These are phyloP conservation scores for Primulina tabacum DNA, from an alignment of 257 asterid genomes.

Conservation along the genomic window DNA sequence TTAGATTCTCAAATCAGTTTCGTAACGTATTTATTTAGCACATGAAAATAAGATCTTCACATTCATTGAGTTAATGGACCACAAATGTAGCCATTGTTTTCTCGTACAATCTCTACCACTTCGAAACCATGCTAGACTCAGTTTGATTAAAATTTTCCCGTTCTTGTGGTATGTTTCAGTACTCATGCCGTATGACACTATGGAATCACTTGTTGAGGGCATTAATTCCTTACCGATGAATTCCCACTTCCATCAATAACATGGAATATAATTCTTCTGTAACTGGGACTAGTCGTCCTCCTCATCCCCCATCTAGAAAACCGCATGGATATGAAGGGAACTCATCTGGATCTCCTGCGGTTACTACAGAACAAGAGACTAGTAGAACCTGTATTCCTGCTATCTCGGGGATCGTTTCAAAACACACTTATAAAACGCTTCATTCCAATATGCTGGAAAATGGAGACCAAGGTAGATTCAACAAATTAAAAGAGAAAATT, in stretches of 20 bases:
- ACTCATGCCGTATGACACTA: conserved; percentile 37
- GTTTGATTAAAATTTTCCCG: conserved; percentile 23
- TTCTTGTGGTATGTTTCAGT: conserved; percentile 33
- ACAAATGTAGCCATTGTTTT: conserved; percentile 1
- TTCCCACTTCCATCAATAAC: conserved; percentile 33
- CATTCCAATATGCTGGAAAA: conserved; percentile 18
- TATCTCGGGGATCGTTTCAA: conserved; percentile 34
- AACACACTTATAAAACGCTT: conserved; percentile 41
- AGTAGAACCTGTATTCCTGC: conserved; percentile 32
- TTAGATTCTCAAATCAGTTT: neutral
- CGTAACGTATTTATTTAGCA: neutral
- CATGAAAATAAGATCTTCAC: neutral
- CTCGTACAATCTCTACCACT: neutral
- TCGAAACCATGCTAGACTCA: conserved; percentile 11
- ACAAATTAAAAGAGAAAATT: conserved; percentile 28
- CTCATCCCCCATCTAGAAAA: conserved; percentile 49
- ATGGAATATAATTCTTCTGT: conserved; percentile 34
- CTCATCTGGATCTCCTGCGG: conserved; percentile 35
- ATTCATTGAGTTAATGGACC: neutral
- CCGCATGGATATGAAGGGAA: conserved; percentile 40
- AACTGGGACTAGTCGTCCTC: conserved; percentile 46
- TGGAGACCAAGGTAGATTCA: conserved; percentile 20
- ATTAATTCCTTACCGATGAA: conserved; percentile 51
- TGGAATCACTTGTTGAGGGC: conserved; percentile 68
- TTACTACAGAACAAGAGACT: conserved; percentile 35